These are phyloP conservation scores for Flueggea neowawraea DNA, from an alignment of 441 rosid species.

Conservation along the genomic window DNA sequence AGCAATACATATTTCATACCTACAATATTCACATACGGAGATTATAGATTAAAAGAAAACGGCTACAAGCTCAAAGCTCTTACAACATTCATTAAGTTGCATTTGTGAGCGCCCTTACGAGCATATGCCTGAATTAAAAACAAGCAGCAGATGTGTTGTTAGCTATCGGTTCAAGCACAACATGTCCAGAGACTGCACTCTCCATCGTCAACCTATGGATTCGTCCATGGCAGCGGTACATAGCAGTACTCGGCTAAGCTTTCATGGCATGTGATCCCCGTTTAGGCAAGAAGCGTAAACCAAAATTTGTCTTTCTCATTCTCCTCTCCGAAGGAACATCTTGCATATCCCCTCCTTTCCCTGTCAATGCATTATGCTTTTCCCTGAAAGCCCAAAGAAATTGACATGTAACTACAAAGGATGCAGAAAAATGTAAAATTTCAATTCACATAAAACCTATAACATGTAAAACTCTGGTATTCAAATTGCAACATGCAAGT, in stretches of 20 bases:
- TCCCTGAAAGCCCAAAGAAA: constrained; percentile 23
- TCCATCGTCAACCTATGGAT: constrained; percentile 10
- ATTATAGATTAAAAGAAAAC: constrained; percentile 21
- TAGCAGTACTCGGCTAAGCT: constrained; percentile 20
- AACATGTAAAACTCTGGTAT: too few relatives aligned
- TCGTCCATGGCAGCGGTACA: constrained; percentile 9
- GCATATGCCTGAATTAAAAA: constrained; percentile 45
- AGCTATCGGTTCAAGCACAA: constrained; percentile 16
- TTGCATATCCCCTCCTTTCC: constrained; percentile 10
- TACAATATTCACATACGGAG: constrained; percentile 47
- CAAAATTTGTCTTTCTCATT: constrained; percentile 32
- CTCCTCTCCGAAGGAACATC: constrained; percentile 14
- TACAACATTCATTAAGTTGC: constrained; percentile 28
- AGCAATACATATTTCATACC: constrained; percentile 34
- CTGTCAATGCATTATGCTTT: constrained; percentile 12
- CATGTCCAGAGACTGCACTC: constrained; percentile 12
- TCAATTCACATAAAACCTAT: too few relatives aligned
- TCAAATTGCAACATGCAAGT: too few relatives aligned
- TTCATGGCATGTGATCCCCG: constrained; percentile 17
- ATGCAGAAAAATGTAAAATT: too few relatives aligned
- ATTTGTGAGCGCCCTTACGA: constrained; percentile 29
- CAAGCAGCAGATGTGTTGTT: constrained; percentile 45
- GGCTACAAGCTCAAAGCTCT: constrained; percentile 34
- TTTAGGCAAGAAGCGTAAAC: constrained; percentile 15
- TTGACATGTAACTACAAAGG: constrained; percentile 1